Conservation (phyloP, 495 filamentous ascomycete species). For the Annulohypoxylon nitens region DNA sequence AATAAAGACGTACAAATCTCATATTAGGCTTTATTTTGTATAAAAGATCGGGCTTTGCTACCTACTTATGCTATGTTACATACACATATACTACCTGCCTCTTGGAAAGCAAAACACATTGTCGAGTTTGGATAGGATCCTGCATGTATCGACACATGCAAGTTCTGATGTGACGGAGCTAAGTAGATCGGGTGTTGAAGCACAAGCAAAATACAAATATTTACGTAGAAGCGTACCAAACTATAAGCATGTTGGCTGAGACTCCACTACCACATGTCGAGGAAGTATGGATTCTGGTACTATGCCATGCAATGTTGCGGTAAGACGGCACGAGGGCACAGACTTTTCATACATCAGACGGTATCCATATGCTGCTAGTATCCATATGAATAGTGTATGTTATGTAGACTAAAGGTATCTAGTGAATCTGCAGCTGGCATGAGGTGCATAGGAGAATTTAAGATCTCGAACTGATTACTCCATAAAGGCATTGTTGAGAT, state of each 20-base stretch:
- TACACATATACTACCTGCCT: conserved; percentile 8
- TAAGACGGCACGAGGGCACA: conserved; percentile 2
- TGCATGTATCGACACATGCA: neutral
- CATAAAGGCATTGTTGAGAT: conserved; percentile 26
- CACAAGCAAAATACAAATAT: neutral
- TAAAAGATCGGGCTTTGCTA: neutral
- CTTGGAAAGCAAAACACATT: neutral
- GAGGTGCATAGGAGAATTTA: conserved; percentile 14
- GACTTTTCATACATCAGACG: neutral
- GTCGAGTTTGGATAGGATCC: conserved; percentile 6
- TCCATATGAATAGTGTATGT: neutral
- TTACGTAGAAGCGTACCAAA: neutral
- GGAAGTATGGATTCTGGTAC: neutral
- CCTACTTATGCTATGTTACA: no score
- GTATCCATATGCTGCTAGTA: no score
- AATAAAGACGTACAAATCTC: neutral
- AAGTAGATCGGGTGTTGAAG: neutral
- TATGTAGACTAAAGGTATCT: neutral
- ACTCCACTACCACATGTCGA: conserved; percentile 1
- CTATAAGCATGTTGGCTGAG: neutral
- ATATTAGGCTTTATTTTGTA: no score
- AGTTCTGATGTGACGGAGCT: neutral
- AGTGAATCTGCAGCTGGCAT: neutral
- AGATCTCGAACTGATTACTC: conserved; percentile 23
- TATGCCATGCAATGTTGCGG: conserved; percentile 2